phyloP scores from a whole-genome alignment of 306 rosid genomes.

The Arachis stenosperma region DNA sequence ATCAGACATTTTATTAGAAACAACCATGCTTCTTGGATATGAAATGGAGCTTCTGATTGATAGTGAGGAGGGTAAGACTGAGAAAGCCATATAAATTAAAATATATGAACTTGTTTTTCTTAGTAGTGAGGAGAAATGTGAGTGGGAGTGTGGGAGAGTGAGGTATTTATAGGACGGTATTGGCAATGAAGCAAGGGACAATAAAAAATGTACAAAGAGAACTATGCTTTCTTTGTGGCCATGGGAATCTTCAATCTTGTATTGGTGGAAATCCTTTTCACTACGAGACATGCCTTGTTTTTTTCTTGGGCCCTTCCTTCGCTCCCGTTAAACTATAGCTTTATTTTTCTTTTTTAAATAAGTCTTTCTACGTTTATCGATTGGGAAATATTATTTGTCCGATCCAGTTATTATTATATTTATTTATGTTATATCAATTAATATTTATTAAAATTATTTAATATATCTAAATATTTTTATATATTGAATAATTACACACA shows the following conservation, averaged over 20 bases:
- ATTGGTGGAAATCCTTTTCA: slow-evolving; percentile 56
- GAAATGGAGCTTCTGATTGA: slow-evolving; percentile 37
- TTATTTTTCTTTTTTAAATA: too few species aligned
- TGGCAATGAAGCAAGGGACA: not conserved
- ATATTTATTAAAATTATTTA: too few species aligned
- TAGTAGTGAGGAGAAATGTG: not conserved
- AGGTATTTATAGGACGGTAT: slow-evolving; percentile 41
- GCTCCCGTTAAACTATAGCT: too few species aligned
- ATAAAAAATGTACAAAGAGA: slow-evolving; percentile 12
- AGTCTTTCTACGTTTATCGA: too few species aligned
- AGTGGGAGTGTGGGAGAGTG: slow-evolving; percentile 36
- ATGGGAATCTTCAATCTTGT: slow-evolving; percentile 69
- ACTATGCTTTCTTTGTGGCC: slow-evolving; percentile 32
- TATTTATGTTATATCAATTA: too few species aligned
- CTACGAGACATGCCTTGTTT: slow-evolving; percentile 58
- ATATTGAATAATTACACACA: too few species aligned
- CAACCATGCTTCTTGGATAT: slow-evolving; percentile 26
- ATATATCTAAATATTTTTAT: too few species aligned
- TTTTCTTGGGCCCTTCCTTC: slow-evolving; percentile 1
- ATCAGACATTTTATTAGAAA: slow-evolving; percentile 34
- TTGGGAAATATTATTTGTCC: too few species aligned
- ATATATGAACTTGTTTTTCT: not conserved
- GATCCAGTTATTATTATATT: too few species aligned
- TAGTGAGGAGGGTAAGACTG: slow-evolving; percentile 22
- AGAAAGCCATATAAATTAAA: slow-evolving; percentile 51